These are phyloP conservation scores for Lophiotrema nucula DNA, from an alignment of 495 filamentous ascomycete species.

Conservation along the genomic window DNA sequence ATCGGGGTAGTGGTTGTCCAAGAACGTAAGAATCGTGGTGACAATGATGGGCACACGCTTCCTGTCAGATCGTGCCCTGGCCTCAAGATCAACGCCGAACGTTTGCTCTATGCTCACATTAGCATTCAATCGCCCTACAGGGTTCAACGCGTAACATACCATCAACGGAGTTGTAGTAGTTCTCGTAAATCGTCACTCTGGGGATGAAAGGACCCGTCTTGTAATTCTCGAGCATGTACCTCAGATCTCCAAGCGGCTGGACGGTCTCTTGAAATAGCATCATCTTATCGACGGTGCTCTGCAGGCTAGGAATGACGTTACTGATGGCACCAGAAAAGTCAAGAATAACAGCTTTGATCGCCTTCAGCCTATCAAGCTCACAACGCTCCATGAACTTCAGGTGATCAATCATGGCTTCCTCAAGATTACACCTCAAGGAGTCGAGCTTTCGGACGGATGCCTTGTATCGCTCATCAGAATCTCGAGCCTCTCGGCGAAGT, in stretches of 20 bases:
- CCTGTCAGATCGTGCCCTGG: constrained; percentile 83
- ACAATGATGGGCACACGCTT: constrained; percentile 94
- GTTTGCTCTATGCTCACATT: constrained; percentile 71
- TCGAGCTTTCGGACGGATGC: constrained; percentile 79
- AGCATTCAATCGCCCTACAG: neutral
- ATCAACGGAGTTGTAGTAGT: constrained; percentile 97
- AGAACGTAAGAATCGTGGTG: constrained; percentile 86
- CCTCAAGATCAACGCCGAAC: constrained; percentile 95
- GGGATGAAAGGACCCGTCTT: constrained; percentile 90
- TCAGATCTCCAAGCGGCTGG: constrained; percentile 83
- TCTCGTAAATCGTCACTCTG: constrained; percentile 92
- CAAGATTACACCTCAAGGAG: constrained; percentile 83
- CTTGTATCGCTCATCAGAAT: constrained; percentile 94
- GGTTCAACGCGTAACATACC: constrained; percentile 42
- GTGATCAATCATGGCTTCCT: constrained; percentile 90
- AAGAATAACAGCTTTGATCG: constrained; percentile 94
- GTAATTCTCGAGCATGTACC: constrained; percentile 97
- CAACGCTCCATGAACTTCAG: constrained; percentile 97
- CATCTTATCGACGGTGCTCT: constrained; percentile 96
- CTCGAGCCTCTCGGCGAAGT: constrained; percentile 81
- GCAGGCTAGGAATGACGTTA: constrained; percentile 95
- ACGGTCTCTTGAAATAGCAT: constrained; percentile 98
- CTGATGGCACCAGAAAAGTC: constrained; percentile 98
- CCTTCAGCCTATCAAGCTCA: constrained; percentile 92
- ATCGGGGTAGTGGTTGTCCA: constrained; percentile 96